Percentiles rank a stretch among this genome's conserved stretches.
Evolutionary conservation across 306 rosid species (phyloP).

Genomic region (Prunus fruticosa): DNA sequence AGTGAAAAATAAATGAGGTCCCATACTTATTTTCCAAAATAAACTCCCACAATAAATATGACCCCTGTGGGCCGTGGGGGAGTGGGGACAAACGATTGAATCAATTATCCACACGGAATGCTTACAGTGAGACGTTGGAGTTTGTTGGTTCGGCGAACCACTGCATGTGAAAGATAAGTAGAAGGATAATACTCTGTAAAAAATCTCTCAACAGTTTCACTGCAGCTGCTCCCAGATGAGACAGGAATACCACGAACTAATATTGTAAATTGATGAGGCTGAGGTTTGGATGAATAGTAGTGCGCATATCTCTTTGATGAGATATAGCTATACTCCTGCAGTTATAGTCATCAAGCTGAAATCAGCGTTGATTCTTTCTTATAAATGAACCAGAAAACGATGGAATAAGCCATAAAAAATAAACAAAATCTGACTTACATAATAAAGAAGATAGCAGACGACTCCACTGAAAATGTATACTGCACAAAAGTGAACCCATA

Average conservation of each 20-base stretch:
- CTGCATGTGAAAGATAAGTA: conserved; percentile 69
- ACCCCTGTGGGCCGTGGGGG: background rate
- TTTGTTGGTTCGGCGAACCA: conserved; percentile 49
- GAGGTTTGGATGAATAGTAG: conserved; percentile 61
- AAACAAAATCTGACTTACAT: conserved; percentile 50
- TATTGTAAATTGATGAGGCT: conserved; percentile 56
- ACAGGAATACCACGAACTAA: conserved; percentile 71
- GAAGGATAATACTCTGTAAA: conserved; percentile 72
- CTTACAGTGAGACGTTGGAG: conserved; percentile 73
- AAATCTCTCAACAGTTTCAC: conserved; percentile 61
- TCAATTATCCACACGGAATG: conserved; percentile 2
- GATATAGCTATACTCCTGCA: conserved; percentile 64
- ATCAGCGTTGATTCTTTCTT: background rate
- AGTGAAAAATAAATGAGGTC: background rate
- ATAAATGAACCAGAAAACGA: conserved; percentile 17
- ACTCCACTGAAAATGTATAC: conserved; percentile 72
- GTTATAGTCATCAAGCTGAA: conserved; percentile 25
- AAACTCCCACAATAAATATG: background rate
- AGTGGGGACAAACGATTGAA: background rate
- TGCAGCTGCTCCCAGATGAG: conserved; percentile 58
- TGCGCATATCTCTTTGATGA: conserved; percentile 56
- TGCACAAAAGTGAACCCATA: conserved; percentile 82
- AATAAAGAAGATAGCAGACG: conserved; percentile 84
- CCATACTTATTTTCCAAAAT: background rate
- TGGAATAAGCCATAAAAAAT: conserved; percentile 6